Evolutionary conservation across 257 asterid genomes (phyloP).

Genomic region (Vinca minor): DNA sequence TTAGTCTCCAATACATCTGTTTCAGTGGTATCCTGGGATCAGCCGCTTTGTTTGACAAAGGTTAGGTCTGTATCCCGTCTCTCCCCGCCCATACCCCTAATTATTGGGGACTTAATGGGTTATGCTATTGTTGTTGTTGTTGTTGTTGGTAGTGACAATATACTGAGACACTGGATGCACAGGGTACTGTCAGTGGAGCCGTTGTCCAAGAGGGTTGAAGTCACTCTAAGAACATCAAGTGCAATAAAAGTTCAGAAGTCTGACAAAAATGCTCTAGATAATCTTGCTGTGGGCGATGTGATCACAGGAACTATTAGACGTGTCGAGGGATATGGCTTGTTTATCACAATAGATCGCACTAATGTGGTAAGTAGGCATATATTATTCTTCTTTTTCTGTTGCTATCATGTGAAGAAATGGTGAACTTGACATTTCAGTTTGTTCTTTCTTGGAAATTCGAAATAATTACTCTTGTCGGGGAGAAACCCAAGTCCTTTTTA

Average conservation of each 20-base stretch:
- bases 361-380: conserved; percentile 40
- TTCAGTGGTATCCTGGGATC: no score
- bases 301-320: conserved; percentile 77
- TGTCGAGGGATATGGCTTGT: conserved; percentile 75
- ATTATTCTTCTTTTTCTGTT: background rate
- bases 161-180: conserved; percentile 30
- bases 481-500: no score
- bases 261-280: conserved; percentile 34
- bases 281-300: conserved; percentile 50
- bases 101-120: no score
- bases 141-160: conserved; percentile 19
- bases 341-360: conserved; percentile 59
- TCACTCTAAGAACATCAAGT: conserved; percentile 65
- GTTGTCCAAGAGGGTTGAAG: conserved; percentile 78
- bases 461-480: no score
- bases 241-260: conserved; percentile 31
- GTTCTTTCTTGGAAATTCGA: no score
- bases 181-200: conserved; percentile 90
- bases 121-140: no score
- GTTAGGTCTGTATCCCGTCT: no score
- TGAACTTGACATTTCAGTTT: background rate
- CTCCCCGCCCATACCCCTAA: no score
- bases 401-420: background rate
- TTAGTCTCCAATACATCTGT: no score
- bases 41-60: no score